Conservation (phyloP, 2,329 filamentous ascomycete species). For the Immersiporthe knoxdaviesiana region DNA sequence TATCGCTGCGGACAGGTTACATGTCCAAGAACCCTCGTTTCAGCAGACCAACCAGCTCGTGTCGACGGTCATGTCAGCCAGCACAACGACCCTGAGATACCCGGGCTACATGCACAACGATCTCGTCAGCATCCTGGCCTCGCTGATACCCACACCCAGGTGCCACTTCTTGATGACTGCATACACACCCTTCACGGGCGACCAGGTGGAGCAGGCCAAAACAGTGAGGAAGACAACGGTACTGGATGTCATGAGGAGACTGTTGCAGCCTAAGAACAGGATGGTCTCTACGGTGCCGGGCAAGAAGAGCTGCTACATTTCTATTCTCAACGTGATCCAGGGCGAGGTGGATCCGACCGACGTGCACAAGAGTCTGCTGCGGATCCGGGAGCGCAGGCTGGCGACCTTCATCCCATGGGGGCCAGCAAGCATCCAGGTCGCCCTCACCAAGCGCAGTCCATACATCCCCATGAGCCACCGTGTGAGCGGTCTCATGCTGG, state of each 20-base stretch:
- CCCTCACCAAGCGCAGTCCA: slow-evolving; percentile 92
- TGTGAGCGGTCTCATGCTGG: slow-evolving; percentile 95
- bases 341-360: slow-evolving; percentile 98
- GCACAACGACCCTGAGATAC: slow-evolving; percentile 93
- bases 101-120: slow-evolving; percentile 99
- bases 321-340: slow-evolving; percentile 98
- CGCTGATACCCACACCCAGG: slow-evolving; percentile 91
- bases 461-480: slow-evolving; percentile 94
- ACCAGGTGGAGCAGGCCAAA: slow-evolving; percentile 95
- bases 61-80: slow-evolving; percentile 97
- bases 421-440: slow-evolving; percentile 95
- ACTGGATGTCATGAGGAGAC: slow-evolving; percentile 91
- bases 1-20: slow-evolving; percentile 91
- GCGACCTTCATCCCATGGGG: slow-evolving; percentile 99
- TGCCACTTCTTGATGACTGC: slow-evolving; percentile 99
- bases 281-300: slow-evolving; percentile 97
- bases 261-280: slow-evolving; percentile 96
- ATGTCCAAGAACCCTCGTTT: slow-evolving; percentile 94
- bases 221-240: slow-evolving; percentile 98
- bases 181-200: slow-evolving; percentile 96
- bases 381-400: slow-evolving; percentile 90
- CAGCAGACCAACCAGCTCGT: slow-evolving; percentile 97
- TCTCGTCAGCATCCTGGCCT: slow-evolving; percentile 93
- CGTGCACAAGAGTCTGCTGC: slow-evolving; percentile 95
- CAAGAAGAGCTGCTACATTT: slow-evolving; percentile 99